A percentile compares a stretch with the other conserved stretches of the same genome.
Conservation (phyloP, 805 yeast species). For the Brettanomyces naardenensis region DNA sequence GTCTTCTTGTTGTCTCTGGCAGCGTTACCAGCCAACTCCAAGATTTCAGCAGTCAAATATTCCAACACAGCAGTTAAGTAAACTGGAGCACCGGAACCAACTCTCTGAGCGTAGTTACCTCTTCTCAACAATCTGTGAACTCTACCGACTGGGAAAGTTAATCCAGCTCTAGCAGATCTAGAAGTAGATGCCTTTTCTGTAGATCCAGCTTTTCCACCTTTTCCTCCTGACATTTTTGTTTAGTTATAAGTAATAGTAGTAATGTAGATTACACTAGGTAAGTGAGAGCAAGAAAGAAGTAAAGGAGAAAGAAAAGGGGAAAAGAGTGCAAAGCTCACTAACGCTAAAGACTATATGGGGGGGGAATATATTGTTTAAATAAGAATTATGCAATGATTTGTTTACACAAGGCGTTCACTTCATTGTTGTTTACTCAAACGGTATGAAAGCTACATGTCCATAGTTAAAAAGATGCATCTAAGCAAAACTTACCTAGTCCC, state of each 20-base stretch:
- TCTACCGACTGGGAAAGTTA: slow-evolving; percentile 99
- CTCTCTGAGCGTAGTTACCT: slow-evolving; percentile 97
- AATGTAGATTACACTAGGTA: neutral
- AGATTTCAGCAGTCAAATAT: slow-evolving; percentile 95
- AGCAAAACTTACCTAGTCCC: too few relatives aligned
- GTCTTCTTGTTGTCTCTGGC: slow-evolving; percentile 98
- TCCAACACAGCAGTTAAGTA: slow-evolving; percentile 95
- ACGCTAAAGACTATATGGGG: too few relatives aligned
- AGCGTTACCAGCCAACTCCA: slow-evolving; percentile 98
- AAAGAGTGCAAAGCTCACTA: too few relatives aligned
- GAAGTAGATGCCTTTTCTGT: slow-evolving; percentile 94
- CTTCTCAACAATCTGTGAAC: slow-evolving; percentile 94
- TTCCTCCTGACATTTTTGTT: slow-evolving; percentile 53
- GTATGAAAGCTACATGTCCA: too few relatives aligned
- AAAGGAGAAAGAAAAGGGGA: neutral
- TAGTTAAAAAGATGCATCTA: too few relatives aligned
- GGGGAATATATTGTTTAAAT: too few relatives aligned
- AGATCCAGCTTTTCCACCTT: slow-evolving; percentile 92
- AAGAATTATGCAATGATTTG: too few relatives aligned
- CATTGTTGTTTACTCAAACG: too few relatives aligned
- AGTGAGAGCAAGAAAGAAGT: neutral
- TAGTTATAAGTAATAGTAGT: neutral
- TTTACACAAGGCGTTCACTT: too few relatives aligned
- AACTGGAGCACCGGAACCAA: slow-evolving; percentile 99
- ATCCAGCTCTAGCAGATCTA: slow-evolving; percentile 97